These are phyloP conservation scores for Aureobasidium vineae DNA, from an alignment of 2,329 filamentous ascomycete genomes.

Conservation along the genomic window DNA sequence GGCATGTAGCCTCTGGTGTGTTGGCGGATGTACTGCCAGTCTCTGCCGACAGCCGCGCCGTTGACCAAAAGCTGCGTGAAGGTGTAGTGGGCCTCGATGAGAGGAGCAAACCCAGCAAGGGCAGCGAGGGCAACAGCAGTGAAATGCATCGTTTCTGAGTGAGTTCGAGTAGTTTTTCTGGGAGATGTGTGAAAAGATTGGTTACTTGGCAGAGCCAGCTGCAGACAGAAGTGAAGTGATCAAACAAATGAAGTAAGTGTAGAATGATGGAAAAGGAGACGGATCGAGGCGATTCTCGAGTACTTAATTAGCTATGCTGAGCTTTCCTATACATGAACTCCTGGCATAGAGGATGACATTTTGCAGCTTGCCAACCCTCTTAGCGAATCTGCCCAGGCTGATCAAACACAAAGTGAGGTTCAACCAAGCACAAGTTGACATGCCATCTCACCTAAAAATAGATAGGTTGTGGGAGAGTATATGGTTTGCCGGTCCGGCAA, in stretches of 20 bases:
- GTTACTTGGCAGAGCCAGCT: slow-evolving; percentile 1
- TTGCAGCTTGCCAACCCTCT: neutral
- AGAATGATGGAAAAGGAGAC: neutral
- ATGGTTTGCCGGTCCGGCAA: neutral
- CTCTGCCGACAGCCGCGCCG: slow-evolving; percentile 40
- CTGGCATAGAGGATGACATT: neutral
- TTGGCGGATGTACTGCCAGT: slow-evolving; percentile 50
- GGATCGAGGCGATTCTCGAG: neutral
- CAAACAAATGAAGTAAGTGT: neutral
- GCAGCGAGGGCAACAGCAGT: slow-evolving; percentile 5
- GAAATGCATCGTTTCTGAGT: slow-evolving; percentile 19
- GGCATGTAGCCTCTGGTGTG: slow-evolving; percentile 27
- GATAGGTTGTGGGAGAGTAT: no score
- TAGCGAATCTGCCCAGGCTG: neutral
- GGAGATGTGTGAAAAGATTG: neutral
- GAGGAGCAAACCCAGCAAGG: slow-evolving; percentile 24
- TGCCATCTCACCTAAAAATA: neutral
- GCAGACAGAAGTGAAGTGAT: slow-evolving; percentile 1
- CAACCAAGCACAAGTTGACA: neutral
- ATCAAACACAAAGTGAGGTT: neutral
- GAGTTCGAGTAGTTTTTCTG: neutral
- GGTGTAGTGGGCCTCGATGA: slow-evolving; percentile 37
- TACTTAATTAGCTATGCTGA: neutral
- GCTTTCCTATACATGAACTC: neutral
- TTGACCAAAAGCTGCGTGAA: slow-evolving; percentile 45